phyloP scores from a whole-genome alignment of 352 stramenopile genomes.

The Halophytophthora batemanensis region DNA sequence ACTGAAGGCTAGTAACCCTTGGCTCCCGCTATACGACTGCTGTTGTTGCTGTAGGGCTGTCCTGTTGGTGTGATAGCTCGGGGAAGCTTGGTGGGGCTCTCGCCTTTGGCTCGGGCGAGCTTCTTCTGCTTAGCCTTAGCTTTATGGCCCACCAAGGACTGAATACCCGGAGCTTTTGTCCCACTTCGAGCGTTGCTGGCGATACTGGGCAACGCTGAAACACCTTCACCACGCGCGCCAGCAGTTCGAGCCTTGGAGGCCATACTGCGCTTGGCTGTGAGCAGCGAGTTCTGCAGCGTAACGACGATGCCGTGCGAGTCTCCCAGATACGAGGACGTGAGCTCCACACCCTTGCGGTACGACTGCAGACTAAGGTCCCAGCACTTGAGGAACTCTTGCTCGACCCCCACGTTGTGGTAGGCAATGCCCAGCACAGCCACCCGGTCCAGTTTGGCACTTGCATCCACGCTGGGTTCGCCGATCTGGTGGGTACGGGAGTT shows the following conservation, averaged over 20 bases:
- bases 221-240: constrained; percentile 49
- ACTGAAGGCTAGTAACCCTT: constrained; percentile 10
- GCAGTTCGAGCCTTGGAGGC: constrained; percentile 40
- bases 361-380: constrained; percentile 88
- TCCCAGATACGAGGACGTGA: constrained; percentile 82
- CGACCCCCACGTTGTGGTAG: constrained; percentile 95
- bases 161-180: constrained; percentile 29
- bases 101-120: constrained; percentile 19
- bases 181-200: constrained; percentile 17
- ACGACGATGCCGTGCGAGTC: constrained; percentile 89
- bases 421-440: constrained; percentile 92
- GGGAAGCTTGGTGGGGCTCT: constrained; percentile 22
- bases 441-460: constrained; percentile 73
- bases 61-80: constrained; percentile 7
- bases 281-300: constrained; percentile 88
- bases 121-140: constrained; percentile 24
- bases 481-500: constrained; percentile 17
- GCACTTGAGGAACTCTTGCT: constrained; percentile 94
- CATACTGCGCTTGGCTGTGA: constrained; percentile 76
- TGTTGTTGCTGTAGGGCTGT: constrained; percentile 14
- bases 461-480: constrained; percentile 19
- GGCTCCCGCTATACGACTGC: constrained; percentile 3
- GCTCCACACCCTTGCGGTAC: constrained; percentile 92
- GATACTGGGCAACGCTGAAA: constrained; percentile 37
- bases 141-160: constrained; percentile 40